Evolutionary conservation across 1,139 yeast species (phyloP).

Genomic region (Suhomyces bokatorum): DNA sequence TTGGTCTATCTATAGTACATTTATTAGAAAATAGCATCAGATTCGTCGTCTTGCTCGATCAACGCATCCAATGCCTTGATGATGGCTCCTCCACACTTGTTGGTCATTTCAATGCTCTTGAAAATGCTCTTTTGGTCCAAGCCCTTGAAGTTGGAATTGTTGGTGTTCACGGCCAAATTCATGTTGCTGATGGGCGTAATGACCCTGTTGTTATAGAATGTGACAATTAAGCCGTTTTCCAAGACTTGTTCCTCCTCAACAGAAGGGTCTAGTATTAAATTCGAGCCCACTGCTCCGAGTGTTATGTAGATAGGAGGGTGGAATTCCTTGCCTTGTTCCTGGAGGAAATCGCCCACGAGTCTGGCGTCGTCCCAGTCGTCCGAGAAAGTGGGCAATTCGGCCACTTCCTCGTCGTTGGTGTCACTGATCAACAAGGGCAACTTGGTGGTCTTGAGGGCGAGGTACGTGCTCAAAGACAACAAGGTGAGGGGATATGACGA

Average conservation of each 20-base stretch:
- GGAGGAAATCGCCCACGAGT: conserved; percentile 37
- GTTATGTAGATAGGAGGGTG: conserved; percentile 77
- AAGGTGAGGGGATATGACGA: conserved; percentile 73
- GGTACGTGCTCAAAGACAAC: conserved; percentile 72
- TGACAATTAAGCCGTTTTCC: conserved; percentile 74
- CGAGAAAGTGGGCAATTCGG: conserved; percentile 87
- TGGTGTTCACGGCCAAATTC: conserved; percentile 46
- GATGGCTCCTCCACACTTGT: conserved; percentile 37
- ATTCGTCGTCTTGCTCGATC: conserved; percentile 40
- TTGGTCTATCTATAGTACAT: conserved; percentile 1
- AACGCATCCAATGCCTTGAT: conserved; percentile 42
- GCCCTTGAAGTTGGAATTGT: conserved; percentile 45
- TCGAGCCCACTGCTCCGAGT: conserved; percentile 70
- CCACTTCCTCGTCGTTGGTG: conserved; percentile 57
- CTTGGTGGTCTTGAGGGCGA: conserved; percentile 76
- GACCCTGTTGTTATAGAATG: conserved; percentile 66
- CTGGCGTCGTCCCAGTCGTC: conserved; percentile 76
- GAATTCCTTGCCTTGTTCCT: conserved; percentile 31
- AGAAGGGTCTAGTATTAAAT: conserved; percentile 77
- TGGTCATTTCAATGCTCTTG: conserved; percentile 32
- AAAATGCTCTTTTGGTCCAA: conserved; percentile 30
- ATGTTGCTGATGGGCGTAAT: conserved; percentile 64
- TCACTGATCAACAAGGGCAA: conserved; percentile 73
- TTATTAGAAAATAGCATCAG: conserved; percentile 21
- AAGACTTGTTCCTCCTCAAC: conserved; percentile 82